These are phyloP conservation scores for Silybum marianum DNA, from an alignment of 129 eudicot genomes.

Conservation along the genomic window DNA sequence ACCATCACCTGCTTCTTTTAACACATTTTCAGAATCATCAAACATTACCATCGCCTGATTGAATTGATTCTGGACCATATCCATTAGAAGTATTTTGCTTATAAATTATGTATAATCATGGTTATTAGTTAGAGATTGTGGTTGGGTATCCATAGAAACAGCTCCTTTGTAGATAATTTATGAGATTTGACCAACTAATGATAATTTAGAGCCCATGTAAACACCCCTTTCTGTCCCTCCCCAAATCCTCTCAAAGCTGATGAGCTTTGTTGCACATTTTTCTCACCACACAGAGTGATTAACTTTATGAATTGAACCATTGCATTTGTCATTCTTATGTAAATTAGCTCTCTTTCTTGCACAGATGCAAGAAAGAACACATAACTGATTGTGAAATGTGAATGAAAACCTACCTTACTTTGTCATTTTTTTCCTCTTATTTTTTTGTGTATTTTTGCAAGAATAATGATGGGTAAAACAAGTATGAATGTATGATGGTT, in stretches of 20 bases:
- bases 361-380: neutral
- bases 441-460: neutral
- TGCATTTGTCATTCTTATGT: neutral
- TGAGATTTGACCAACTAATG: slow-evolving; percentile 15
- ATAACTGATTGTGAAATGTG: neutral
- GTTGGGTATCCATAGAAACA: neutral
- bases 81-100: neutral
- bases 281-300: neutral
- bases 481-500: no score
- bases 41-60: no score
- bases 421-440: neutral
- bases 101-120: neutral
- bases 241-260: neutral
- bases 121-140: neutral
- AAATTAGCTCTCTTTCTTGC: neutral
- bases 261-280: neutral
- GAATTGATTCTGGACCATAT: no score
- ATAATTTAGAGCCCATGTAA: neutral
- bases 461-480: neutral
- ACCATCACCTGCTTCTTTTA: no score
- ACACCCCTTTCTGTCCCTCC: neutral
- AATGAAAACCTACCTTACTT: neutral
- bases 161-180: neutral
- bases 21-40: no score
- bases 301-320: neutral